Percentiles rank a stretch among this genome's conserved stretches.
phyloP scores from a whole-genome alignment of 2,329 filamentous ascomycete genomes.

The Exophiala sideris region DNA sequence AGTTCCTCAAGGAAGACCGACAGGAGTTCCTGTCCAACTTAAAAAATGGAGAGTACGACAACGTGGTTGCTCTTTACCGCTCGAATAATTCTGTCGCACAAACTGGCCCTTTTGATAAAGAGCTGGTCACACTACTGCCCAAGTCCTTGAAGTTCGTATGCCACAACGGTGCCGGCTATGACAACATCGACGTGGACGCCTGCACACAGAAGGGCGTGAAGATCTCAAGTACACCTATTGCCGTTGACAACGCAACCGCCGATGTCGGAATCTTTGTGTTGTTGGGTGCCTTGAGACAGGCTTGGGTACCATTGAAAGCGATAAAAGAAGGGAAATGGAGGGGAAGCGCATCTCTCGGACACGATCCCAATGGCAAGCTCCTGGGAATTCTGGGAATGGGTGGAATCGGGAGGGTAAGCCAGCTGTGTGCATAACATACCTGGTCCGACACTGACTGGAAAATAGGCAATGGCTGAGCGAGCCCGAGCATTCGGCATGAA shows the following conservation, averaged over 20 bases:
- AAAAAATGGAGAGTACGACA: slow-evolving; percentile 53
- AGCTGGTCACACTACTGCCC: slow-evolving; percentile 46
- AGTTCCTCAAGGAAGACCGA: slow-evolving; percentile 53
- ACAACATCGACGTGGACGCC: slow-evolving; percentile 56
- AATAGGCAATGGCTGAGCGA: slow-evolving; percentile 45
- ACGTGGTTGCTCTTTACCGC: slow-evolving; percentile 56
- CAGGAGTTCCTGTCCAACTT: slow-evolving; percentile 56
- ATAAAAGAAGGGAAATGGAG: slow-evolving; percentile 44
- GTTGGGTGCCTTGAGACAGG: slow-evolving; percentile 46
- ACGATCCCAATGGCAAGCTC: slow-evolving; percentile 44
- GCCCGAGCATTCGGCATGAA: slow-evolving; percentile 47
- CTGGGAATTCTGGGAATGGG: slow-evolving; percentile 49
- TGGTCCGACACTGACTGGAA: neutral
- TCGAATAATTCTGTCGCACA: slow-evolving; percentile 55
- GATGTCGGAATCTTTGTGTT: slow-evolving; percentile 48
- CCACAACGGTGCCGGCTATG: slow-evolving; percentile 59
- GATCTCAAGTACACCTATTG: slow-evolving; percentile 46
- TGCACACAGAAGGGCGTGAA: slow-evolving; percentile 47
- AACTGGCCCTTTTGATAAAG: slow-evolving; percentile 48
- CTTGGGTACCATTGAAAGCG: slow-evolving; percentile 40
- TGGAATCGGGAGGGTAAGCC: slow-evolving; percentile 44
- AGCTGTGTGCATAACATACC: neutral
- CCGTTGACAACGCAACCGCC: slow-evolving; percentile 47
- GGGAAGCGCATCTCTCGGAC: slow-evolving; percentile 41
- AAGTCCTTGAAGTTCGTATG: slow-evolving; percentile 48